Conservation (phyloP, 2,329 filamentous ascomycete genomes). For the Tricladium varicosporioides region DNA sequence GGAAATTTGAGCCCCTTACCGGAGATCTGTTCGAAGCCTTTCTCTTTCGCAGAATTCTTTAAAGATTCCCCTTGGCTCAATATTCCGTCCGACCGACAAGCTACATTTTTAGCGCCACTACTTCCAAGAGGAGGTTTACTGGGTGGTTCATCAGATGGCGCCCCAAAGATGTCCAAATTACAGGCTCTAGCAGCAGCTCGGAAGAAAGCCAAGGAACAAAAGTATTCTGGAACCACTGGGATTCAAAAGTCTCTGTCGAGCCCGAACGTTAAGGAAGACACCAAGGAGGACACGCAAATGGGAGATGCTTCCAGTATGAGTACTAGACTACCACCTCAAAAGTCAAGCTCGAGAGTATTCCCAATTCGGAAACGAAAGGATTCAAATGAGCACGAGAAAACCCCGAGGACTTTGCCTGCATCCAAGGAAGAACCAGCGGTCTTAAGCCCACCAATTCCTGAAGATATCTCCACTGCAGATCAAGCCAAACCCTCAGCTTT, state of each 20-base stretch:
- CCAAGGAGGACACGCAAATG: neutral
- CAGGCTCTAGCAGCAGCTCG: conserved; percentile 84
- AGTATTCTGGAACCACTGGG: conserved; percentile 20
- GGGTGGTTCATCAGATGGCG: conserved; percentile 66
- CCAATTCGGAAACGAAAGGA: conserved; percentile 34
- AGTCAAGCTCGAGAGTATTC: conserved; percentile 24
- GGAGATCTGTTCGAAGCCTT: conserved; percentile 27
- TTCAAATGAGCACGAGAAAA: conserved; percentile 32
- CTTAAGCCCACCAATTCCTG: conserved; percentile 4
- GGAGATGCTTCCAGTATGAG: neutral
- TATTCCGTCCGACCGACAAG: conserved; percentile 63
- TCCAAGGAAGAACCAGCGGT: conserved; percentile 9
- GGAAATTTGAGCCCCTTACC: no score
- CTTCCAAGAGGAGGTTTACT: conserved; percentile 66
- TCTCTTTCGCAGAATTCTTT: conserved; percentile 65
- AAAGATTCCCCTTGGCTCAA: conserved; percentile 82
- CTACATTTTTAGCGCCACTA: conserved; percentile 61
- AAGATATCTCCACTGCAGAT: conserved; percentile 21
- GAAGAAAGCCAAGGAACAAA: conserved; percentile 71
- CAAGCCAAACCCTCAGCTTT: conserved; percentile 38
- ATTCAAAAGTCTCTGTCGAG: conserved; percentile 30
- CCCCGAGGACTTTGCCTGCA: conserved; percentile 16
- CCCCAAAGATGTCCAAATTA: conserved; percentile 81
- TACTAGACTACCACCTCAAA: neutral
- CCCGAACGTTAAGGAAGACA: conserved; percentile 15